phyloP scores from a whole-genome alignment of 306 rosid genomes.

The Cicer chorassanicum region DNA sequence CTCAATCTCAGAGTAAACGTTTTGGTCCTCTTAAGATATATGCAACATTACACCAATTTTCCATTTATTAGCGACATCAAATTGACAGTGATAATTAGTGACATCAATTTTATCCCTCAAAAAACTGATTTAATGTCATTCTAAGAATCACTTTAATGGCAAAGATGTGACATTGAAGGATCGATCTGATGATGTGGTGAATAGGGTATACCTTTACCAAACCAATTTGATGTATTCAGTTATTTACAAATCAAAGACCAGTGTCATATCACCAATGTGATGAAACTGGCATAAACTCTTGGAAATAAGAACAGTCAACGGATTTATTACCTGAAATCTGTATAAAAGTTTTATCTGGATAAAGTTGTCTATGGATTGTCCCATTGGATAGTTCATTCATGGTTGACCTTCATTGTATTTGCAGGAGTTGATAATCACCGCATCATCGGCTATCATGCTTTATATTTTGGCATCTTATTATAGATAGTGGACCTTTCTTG shows the following conservation, averaged over 20 bases:
- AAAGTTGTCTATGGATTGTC: conserved; percentile 18
- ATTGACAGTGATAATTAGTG: not conserved
- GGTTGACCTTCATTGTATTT: conserved; percentile 34
- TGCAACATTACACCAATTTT: not conserved
- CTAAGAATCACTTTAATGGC: not conserved
- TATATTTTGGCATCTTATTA: conserved; percentile 77
- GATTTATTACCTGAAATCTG: not conserved
- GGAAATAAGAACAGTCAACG: not conserved
- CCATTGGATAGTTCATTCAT: not conserved
- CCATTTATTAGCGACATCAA: not conserved
- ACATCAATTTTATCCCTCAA: conserved; percentile 16
- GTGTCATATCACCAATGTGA: not conserved
- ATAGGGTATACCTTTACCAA: not conserved
- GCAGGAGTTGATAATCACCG: conserved; percentile 88
- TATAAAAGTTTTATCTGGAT: conserved; percentile 25
- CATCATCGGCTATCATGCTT: conserved; percentile 71
- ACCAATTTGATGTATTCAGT: conserved; percentile 9
- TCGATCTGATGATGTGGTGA: not conserved
- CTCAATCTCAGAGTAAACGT: not conserved
- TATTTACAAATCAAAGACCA: conserved; percentile 19
- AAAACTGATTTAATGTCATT: not conserved
- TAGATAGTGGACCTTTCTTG: conserved; percentile 58
- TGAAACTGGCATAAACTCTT: not conserved
- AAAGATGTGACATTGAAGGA: conserved; percentile 19
- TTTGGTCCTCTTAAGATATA: not conserved